A percentile compares a stretch with the other conserved stretches of the same genome.
Conservation (phyloP, 495 filamentous ascomycete genomes). For the Talaromyces trachyspermus region DNA sequence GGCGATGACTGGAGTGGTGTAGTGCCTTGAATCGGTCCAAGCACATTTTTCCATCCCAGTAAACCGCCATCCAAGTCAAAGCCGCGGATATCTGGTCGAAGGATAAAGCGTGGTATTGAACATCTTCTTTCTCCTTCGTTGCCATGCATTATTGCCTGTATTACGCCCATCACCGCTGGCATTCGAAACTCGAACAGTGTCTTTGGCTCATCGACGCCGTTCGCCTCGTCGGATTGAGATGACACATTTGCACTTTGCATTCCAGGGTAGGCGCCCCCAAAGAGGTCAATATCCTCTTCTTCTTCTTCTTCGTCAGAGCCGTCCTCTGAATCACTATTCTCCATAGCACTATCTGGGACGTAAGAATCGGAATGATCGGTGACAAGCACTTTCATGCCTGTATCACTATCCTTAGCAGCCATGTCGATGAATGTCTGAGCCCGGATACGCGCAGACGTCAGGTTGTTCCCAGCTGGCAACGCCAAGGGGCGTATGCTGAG, state of each 20-base stretch:
- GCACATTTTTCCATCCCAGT: slow-evolving; percentile 38
- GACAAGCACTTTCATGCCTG: slow-evolving; percentile 34
- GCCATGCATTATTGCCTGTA: slow-evolving; percentile 12
- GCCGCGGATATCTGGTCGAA: slow-evolving; percentile 36
- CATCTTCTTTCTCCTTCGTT: slow-evolving; percentile 10
- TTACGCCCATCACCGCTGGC: slow-evolving; percentile 39
- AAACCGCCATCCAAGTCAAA: slow-evolving; percentile 39
- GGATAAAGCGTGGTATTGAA: slow-evolving; percentile 37
- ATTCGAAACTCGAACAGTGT: slow-evolving; percentile 37
- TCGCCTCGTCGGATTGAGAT: slow-evolving; percentile 7
- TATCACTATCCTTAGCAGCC: slow-evolving; percentile 37
- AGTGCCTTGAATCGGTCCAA: slow-evolving; percentile 31
- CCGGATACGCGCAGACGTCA: slow-evolving; percentile 40
- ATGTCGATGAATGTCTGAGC: slow-evolving; percentile 45
- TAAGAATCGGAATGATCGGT: slow-evolving; percentile 38
- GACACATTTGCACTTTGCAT: background rate
- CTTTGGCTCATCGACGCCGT: slow-evolving; percentile 28
- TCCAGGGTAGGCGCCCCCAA: slow-evolving; percentile 19
- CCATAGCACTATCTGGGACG: slow-evolving; percentile 31
- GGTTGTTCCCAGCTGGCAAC: slow-evolving; percentile 37
- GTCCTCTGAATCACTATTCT: slow-evolving; percentile 23
- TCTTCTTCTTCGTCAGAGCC: slow-evolving; percentile 21
- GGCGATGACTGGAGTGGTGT: background rate
- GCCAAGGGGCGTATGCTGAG: slow-evolving; percentile 35
- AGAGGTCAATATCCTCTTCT: slow-evolving; percentile 32